Conservation (phyloP, 257 asterid species). For the Solanum bukasovii region DNA sequence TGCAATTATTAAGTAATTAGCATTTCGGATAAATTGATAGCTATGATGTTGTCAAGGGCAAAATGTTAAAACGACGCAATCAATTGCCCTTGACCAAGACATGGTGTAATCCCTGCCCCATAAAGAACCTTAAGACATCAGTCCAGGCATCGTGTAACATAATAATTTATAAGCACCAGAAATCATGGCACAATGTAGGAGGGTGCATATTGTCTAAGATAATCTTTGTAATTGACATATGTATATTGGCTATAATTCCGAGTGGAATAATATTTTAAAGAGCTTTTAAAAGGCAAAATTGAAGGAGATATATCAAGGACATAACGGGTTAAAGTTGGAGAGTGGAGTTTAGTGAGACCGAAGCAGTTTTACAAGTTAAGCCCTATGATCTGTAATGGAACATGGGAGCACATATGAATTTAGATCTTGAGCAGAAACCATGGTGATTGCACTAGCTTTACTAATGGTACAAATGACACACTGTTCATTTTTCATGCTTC, state of each 20-base stretch:
- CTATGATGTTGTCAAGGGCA: background rate
- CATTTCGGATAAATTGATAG: background rate
- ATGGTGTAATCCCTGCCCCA: background rate
- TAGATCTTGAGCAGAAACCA: background rate
- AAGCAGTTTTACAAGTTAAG: background rate
- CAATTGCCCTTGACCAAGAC: background rate
- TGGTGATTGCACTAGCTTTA: background rate
- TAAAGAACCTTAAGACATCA: background rate
- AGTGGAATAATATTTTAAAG: background rate
- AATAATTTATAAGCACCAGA: background rate
- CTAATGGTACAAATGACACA: background rate
- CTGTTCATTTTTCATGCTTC: background rate
- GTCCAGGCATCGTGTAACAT: background rate
- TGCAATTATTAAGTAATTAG: constrained; percentile 16
- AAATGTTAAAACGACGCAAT: background rate
- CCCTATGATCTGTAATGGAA: background rate
- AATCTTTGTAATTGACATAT: background rate
- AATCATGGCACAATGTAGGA: background rate
- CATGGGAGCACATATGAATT: background rate
- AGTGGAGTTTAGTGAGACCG: background rate
- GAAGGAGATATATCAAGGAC: background rate
- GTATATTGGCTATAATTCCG: background rate
- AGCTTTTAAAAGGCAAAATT: background rate
- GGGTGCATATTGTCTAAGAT: background rate
- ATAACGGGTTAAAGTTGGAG: background rate